Evolutionary conservation across 2,329 filamentous ascomycete genomes (phyloP), one percentile per base, ranked within the genome.

Genomic region (Alternaria atra): DNA sequence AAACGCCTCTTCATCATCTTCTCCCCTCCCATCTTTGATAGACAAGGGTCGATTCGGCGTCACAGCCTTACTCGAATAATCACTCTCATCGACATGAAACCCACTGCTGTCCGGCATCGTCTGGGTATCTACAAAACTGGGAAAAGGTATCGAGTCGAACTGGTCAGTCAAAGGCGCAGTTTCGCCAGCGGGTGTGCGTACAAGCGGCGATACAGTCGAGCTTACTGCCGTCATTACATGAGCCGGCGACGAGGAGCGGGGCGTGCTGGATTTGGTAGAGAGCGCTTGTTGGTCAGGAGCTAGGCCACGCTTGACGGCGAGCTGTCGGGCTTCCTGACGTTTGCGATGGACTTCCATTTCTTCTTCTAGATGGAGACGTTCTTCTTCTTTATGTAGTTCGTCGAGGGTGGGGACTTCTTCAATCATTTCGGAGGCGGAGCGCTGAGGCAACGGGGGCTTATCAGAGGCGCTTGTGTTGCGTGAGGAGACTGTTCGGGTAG

Each of bases 321-420:
- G 72, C 44, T 82, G 80, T 34, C 83, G 82, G 3, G 88, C 88
- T 44, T 85, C 85, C 37, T 82, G 78, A 35, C 88, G 80, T 68
- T 83, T 87, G 50, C 81, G 79, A 56, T 83, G 78, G 27, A 89
- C 78, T 37, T 83, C 81, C 4, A 77, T 76, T 70, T 90, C 88
- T 71, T 90, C 87, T 70, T 88, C 80, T 34, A 78, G 67, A 48
- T 80, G 83, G 0, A 84, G 74, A 30, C 77, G 79, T 23, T 86
- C 84, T 71, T 90, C 88, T 76, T 90, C 86, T 34, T 80, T 80
- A 67, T 85, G 84, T 12, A 90, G 72, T 55, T 88, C 86, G 5
- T 77, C 80, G 44, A 89, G 77, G 2, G 85, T 84, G 0, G 84
- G 81, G 2, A 81, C 76, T 40, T 79, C 74, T 46, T 70, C 67